Percentiles rank a stretch among this genome's conserved stretches.
phyloP scores from a whole-genome alignment of 768 basidiomycete species.

The Sporobolomyces phaffii region DNA sequence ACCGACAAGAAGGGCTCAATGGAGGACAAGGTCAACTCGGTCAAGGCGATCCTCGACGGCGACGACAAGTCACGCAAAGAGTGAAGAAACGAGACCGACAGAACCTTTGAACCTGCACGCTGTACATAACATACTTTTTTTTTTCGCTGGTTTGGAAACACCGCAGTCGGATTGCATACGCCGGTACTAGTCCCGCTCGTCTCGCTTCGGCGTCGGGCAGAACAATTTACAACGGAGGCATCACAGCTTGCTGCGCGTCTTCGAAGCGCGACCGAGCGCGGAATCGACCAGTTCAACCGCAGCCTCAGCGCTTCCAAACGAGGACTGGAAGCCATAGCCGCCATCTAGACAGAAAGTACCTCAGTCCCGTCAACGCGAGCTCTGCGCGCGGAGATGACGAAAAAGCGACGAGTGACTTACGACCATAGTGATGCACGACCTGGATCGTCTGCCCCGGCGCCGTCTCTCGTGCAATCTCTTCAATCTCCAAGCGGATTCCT shows the following conservation, averaged over 20 bases:
- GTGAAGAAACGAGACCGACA: not conserved
- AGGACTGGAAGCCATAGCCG: conserved; percentile 60
- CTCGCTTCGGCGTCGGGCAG: no score
- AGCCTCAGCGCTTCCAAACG: conserved; percentile 60
- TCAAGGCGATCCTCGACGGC: conserved; percentile 58
- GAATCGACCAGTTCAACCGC: conserved; percentile 49
- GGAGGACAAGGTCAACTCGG: conserved; percentile 60
- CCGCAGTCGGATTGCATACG: no score
- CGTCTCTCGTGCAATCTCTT: conserved; percentile 46
- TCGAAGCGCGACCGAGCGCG: not conserved
- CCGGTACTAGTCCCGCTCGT: no score
- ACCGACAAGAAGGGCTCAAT: conserved; percentile 61
- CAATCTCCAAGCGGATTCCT: conserved; percentile 59
- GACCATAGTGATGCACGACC: conserved; percentile 64
- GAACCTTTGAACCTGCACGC: no score
- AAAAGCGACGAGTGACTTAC: conserved; percentile 38
- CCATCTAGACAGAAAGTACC: conserved; percentile 50
- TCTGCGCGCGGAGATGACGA: conserved; percentile 1
- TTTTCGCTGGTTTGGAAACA: no score
- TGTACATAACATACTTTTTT: no score
- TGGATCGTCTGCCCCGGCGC: conserved; percentile 47
- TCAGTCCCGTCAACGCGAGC: not conserved
- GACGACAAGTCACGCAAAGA: not conserved
- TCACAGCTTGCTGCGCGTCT: conserved; percentile 3
- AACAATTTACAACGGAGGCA: no score